These are phyloP conservation scores for Tetradesmus lagerheimii DNA, from an alignment of 139 green algal species.

Conservation along the genomic window DNA sequence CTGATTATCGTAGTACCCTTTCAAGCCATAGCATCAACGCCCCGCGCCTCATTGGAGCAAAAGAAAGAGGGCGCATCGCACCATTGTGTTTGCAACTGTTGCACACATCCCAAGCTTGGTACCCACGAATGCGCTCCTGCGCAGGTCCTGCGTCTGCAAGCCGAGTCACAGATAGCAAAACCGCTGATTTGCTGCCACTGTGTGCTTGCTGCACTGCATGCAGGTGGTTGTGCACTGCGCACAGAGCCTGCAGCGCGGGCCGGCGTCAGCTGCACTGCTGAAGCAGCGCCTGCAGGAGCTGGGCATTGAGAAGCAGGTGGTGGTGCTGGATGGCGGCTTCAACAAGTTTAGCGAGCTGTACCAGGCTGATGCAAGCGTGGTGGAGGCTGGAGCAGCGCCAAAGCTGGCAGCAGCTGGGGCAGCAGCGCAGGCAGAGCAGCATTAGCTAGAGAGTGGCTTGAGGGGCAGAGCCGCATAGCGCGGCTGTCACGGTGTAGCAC, in stretches of 20 bases:
- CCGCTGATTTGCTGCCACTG: too few relatives aligned
- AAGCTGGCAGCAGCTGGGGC: not conserved
- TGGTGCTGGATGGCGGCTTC: slow-evolving; percentile 34
- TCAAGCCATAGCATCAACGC: too few relatives aligned
- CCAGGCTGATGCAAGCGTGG: not conserved
- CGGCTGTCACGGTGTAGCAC: too few relatives aligned
- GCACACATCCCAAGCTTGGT: not conserved
- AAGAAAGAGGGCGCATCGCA: not conserved
- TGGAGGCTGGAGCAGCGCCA: not conserved
- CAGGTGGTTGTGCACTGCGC: slow-evolving; percentile 37
- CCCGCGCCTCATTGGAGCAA: too few relatives aligned
- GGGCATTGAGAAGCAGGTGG: slow-evolving; percentile 26
- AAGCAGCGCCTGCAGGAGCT: slow-evolving; percentile 26
- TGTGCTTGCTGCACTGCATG: not conserved
- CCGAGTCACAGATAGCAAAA: too few relatives aligned
- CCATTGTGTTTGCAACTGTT: not conserved
- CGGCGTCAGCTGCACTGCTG: slow-evolving; percentile 4
- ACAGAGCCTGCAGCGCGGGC: slow-evolving; percentile 22
- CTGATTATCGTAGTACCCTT: too few relatives aligned
- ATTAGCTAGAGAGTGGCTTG: too few relatives aligned
- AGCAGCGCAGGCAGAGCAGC: not conserved
- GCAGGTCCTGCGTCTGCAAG: too few relatives aligned
- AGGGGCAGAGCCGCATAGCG: not conserved
- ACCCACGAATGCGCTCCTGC: too few relatives aligned
- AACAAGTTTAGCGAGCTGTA: slow-evolving; percentile 34